Base-by-base conservation (phyloP, 306 rosid species). In the Datisca glomerata region DNA sequence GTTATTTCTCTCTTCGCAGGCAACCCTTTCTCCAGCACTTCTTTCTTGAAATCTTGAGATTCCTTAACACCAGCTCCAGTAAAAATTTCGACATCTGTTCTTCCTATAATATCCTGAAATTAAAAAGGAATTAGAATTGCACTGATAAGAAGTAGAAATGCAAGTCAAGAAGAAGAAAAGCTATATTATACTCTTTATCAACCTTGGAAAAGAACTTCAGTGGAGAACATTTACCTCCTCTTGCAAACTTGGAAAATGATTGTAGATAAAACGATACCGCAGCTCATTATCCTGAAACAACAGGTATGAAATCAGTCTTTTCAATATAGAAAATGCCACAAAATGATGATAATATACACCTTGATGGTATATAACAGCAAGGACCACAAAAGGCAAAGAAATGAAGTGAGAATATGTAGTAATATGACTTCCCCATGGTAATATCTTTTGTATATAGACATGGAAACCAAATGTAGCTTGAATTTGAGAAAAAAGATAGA, bases 251-350 rank as follows among this genome's bases (percentile, higher is more conserved):
- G 98, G 96, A 64, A 78, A 91, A 65, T 91, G 98, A 65, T 91
- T 91, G 64, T 91, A 91, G 78, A 91, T 91, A 55, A 91, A 91
- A 42, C 98, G 94, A 54, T 91, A 91, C 1, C 96, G 74, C 84
- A 91, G 37, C 66, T 91, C 98, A 22, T 65, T 80, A 57, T 91
- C 98, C 98, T 89, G 80, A 16, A 67, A 59, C 34, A 23, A 29
- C 27, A 21, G 15, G 8, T 40, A 47, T 13, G 10, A n/a, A n/a
- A n/a, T n/a, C n/a, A n/a, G n/a, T n/a, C n/a, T n/a, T n/a, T n/a
- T n/a, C n/a, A n/a, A n/a, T n/a, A n/a, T n/a, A n/a, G n/a, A n/a
- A n/a, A n/a, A n/a, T n/a, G n/a, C n/a, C n/a, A n/a, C n/a, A n/a
- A n/a, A n/a, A n/a, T n/a, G n/a, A n/a, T n/a, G n/a, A n/a, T n/a